Percentiles rank a stretch among this genome's conserved stretches.
These are phyloP conservation scores for Niveomyces coronatus DNA, from an alignment of 2,329 filamentous ascomycete genomes.

Conservation along the genomic window DNA sequence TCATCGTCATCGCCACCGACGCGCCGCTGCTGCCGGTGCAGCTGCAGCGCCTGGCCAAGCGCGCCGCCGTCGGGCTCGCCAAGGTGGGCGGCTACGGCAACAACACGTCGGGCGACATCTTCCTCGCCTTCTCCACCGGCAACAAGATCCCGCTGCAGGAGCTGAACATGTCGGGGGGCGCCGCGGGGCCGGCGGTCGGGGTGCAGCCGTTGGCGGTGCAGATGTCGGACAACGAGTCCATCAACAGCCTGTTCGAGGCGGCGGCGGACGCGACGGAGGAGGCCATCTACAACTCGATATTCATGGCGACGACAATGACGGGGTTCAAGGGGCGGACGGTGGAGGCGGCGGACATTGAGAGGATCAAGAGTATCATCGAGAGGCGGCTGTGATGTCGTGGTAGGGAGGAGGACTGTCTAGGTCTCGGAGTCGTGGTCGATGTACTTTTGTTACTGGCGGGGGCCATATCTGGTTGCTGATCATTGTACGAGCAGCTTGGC, in stretches of 20 bases:
- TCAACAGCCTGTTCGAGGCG: conserved; percentile 52
- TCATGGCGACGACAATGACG: conserved; percentile 48
- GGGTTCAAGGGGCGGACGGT: conserved; percentile 40
- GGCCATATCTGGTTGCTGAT: too few relatives aligned
- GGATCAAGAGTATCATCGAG: conserved; percentile 35
- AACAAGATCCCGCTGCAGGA: conserved; percentile 34
- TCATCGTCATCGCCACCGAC: conserved; percentile 24
- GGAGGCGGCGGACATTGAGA: conserved; percentile 38
- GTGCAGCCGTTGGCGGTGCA: conserved; percentile 23
- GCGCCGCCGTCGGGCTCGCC: conserved; percentile 50
- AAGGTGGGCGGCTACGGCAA: conserved; percentile 51
- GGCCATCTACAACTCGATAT: conserved; percentile 54
- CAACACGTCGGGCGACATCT: conserved; percentile 56
- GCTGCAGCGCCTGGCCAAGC: conserved; percentile 41
- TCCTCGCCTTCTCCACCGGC: conserved; percentile 56
- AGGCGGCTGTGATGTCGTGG: conserved; percentile 16
- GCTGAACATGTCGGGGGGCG: conserved; percentile 24
- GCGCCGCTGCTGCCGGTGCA: conserved; percentile 22
- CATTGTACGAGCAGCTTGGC: too few relatives aligned
- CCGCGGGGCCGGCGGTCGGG: conserved; percentile 28
- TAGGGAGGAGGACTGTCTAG: too few relatives aligned
- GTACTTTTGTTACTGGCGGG: too few relatives aligned
- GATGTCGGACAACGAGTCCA: conserved; percentile 43
- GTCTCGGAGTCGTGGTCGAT: too few relatives aligned
- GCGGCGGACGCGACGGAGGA: conserved; percentile 54